Conservation (phyloP, 345 rosid genomes). For the Hypericum androsaemum region DNA sequence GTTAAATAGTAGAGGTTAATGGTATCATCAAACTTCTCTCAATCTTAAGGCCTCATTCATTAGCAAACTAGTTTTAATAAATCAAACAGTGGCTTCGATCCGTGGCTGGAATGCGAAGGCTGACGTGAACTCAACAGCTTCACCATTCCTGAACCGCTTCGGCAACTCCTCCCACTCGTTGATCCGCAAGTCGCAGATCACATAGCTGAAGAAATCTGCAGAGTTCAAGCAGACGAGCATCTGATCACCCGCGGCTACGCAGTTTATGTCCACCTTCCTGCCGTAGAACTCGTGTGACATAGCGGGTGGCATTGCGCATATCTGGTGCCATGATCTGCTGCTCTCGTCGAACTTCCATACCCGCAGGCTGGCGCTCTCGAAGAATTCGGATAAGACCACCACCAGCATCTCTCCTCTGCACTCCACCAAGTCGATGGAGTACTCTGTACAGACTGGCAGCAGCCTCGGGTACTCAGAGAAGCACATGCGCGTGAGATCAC, state of each 20-base stretch:
- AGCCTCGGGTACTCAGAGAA: conserved; percentile 68
- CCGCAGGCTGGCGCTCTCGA: conserved; percentile 67
- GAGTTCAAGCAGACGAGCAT: conserved; percentile 66
- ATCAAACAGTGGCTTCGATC: conserved; percentile 54
- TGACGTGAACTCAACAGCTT: conserved; percentile 57
- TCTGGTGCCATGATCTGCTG: conserved; percentile 44
- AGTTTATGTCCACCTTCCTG: conserved; percentile 70
- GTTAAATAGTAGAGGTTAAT: no score
- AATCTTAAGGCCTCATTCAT: no score
- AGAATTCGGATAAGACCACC: conserved; percentile 61
- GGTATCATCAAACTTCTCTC: no score
- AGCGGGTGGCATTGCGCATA: conserved; percentile 63
- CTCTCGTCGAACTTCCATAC: conserved; percentile 59
- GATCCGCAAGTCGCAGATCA: conserved; percentile 34
- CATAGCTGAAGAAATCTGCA: conserved; percentile 40
- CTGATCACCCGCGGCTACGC: conserved; percentile 54
- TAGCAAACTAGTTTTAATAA: no score
- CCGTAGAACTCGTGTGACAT: conserved; percentile 74
- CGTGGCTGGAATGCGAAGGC: conserved; percentile 82
- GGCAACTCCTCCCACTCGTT: conserved; percentile 63
- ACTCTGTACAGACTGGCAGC: conserved; percentile 53
- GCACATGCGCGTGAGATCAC: conserved; percentile 39
- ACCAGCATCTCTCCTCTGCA: conserved; percentile 59
- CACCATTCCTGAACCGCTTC: conserved; percentile 35
- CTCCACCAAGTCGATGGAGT: conserved; percentile 78